phyloP scores from a whole-genome alignment of 345 rosid species.

The Gossypium sturtianum region DNA sequence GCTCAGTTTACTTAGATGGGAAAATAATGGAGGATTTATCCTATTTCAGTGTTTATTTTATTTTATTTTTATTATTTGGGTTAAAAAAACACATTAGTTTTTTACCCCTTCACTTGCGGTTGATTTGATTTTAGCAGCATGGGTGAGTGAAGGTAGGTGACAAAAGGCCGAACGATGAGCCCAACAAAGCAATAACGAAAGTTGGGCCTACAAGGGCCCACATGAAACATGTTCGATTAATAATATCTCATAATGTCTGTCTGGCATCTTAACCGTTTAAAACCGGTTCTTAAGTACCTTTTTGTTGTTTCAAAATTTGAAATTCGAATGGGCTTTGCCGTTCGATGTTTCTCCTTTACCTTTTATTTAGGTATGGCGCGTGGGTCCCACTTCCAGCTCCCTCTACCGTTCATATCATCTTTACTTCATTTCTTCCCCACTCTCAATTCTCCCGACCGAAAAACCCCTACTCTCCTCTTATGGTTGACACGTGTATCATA shows the following conservation, averaged over 20 bases:
- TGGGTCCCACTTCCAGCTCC: conserved; percentile 9
- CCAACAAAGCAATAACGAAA: not conserved
- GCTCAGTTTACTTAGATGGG: too few species aligned
- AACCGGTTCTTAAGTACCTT: not conserved
- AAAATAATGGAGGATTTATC: too few species aligned
- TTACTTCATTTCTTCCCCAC: not conserved
- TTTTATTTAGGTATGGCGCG: not conserved
- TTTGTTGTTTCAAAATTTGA: not conserved
- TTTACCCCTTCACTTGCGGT: too few species aligned
- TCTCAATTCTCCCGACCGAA: not conserved
- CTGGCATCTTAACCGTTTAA: conserved; percentile 2
- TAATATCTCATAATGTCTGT: not conserved
- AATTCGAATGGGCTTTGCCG: not conserved
- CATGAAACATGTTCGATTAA: not conserved
- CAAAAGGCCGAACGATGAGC: not conserved
- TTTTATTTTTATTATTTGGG: too few species aligned
- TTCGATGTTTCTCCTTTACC: not conserved
- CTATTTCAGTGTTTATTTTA: too few species aligned
- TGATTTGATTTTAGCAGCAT: too few species aligned
- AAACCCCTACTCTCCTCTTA: not conserved
- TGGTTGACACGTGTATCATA: not conserved
- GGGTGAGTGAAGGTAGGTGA: not conserved
- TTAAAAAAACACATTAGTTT: too few species aligned
- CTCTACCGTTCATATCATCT: not conserved
- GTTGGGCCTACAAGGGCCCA: not conserved